phyloP scores from a whole-genome alignment of 2,329 filamentous ascomycete genomes.

The Epichloe uncinata region DNA sequence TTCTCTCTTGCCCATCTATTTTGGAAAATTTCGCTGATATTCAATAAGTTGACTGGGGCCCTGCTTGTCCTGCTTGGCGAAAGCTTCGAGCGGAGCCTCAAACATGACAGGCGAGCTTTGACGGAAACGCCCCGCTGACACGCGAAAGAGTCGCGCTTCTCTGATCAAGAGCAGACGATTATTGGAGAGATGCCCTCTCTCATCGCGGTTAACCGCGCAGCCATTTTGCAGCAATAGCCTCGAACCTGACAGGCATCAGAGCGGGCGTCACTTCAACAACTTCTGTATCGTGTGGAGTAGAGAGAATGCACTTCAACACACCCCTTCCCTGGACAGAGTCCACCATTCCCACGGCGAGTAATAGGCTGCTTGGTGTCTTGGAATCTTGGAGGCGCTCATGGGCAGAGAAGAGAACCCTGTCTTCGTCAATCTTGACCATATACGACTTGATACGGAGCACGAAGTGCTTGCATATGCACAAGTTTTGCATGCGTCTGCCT shows the following conservation, averaged over 20 bases:
- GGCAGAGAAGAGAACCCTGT: not conserved
- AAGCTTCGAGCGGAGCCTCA: no score
- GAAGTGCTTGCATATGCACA: not conserved
- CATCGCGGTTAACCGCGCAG: not conserved
- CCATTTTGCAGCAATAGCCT: not conserved
- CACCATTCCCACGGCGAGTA: not conserved
- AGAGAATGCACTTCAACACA: not conserved
- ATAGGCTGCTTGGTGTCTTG: no score
- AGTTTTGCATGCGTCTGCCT: no score
- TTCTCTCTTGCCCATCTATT: not conserved
- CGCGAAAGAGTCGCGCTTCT: constrained; percentile 4
- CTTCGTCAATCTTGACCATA: not conserved
- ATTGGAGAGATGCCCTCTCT: constrained; percentile 1
- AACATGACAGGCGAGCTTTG: not conserved
- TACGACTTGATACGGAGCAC: no score
- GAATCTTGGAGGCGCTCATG: not conserved
- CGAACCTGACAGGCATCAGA: not conserved
- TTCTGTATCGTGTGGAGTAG: not conserved
- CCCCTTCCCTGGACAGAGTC: not conserved
- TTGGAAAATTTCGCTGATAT: not conserved
- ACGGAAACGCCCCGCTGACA: not conserved
- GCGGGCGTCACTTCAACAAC: not conserved
- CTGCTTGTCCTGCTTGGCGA: no score
- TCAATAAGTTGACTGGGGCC: no score
- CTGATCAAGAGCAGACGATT: not conserved